Conservation (phyloP, 2,329 filamentous ascomycete species). For the Massarina eburnea region DNA sequence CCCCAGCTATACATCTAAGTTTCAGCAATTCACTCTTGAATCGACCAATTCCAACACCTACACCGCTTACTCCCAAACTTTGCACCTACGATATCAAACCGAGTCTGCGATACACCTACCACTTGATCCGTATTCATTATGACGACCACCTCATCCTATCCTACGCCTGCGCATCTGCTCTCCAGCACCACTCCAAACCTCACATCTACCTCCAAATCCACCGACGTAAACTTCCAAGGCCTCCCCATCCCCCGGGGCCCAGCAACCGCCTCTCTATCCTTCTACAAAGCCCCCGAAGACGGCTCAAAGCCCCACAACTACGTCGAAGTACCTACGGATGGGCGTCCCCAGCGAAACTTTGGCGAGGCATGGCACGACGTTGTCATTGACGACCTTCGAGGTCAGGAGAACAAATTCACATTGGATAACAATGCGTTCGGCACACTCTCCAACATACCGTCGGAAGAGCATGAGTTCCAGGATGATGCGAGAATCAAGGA, state of each 20-base stretch:
- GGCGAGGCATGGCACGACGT: conserved; percentile 52
- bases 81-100: neutral
- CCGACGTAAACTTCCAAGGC: conserved; percentile 36
- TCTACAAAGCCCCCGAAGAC: conserved; percentile 31
- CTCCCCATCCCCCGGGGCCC: conserved; percentile 32
- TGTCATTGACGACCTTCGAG: conserved; percentile 71
- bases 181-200: conserved; percentile 22
- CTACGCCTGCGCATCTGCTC: conserved; percentile 47
- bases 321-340: conserved; percentile 64
- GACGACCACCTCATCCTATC: conserved; percentile 47
- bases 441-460: conserved; percentile 60
- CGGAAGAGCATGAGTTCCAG: conserved; percentile 60
- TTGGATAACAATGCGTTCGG: conserved; percentile 78
- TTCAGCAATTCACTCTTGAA: conserved; percentile 11
- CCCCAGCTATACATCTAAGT: neutral
- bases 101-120: neutral
- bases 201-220: conserved; percentile 21
- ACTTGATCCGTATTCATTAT: conserved; percentile 29
- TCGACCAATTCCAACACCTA: neutral
- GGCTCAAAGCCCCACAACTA: conserved; percentile 45
- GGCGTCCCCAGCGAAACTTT: conserved; percentile 68
- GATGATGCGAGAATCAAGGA: conserved; percentile 69
- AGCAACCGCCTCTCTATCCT: conserved; percentile 29
- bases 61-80: neutral
- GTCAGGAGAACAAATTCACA: conserved; percentile 64